Conservation (phyloP, 176 grass and related monocot genomes). For the Phoenix roebelenii region DNA sequence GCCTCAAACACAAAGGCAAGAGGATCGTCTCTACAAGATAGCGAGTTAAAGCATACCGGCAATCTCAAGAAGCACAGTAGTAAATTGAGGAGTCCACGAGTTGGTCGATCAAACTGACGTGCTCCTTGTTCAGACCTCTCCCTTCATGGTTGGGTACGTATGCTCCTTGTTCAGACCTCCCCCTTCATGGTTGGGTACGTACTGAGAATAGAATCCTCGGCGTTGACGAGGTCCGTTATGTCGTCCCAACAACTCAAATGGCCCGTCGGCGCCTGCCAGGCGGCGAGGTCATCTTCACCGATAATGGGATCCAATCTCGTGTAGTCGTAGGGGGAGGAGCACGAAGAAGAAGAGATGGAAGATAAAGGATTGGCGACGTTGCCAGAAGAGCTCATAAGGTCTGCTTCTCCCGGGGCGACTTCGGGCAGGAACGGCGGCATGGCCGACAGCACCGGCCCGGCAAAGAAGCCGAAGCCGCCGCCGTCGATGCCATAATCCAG, state of each 20-base stretch:
- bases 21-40: no score
- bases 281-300: background rate
- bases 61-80: slow-evolving; percentile 3
- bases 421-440: background rate
- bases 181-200: no score
- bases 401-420: background rate
- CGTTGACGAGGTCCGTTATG: slow-evolving; percentile 22
- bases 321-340: background rate
- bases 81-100: no score
- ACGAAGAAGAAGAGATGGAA: slow-evolving; percentile 5
- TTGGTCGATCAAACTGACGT: no score
- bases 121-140: no score
- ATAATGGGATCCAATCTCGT: background rate
- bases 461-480: no score
- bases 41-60: background rate
- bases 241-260: slow-evolving; percentile 28
- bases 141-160: no score
- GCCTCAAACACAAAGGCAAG: no score
- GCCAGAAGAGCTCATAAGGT: background rate
- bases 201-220: background rate
- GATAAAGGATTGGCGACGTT: background rate
- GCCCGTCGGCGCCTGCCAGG: background rate
- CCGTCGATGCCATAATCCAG: no score
- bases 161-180: no score
- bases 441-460: no score